Conservation (phyloP, 371 early-diverging fungal species). For the Coemansia sp. region DNA sequence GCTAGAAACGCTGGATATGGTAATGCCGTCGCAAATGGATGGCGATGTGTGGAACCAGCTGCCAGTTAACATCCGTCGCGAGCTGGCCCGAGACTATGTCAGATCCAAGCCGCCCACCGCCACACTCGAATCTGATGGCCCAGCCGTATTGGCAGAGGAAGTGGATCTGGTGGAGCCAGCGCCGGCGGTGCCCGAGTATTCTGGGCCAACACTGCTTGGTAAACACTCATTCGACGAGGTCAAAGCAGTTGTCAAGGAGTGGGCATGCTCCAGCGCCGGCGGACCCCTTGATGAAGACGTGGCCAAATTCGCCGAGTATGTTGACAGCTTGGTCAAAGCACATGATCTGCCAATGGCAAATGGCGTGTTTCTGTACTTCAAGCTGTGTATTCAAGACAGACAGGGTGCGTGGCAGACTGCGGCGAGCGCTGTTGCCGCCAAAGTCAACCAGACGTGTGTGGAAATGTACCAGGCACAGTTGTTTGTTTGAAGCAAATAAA, state of each 20-base stretch:
- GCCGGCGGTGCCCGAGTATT: not conserved
- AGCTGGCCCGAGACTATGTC: conserved; percentile 34
- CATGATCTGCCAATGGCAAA: conserved; percentile 19
- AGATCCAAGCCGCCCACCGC: conserved; percentile 15
- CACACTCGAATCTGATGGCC: not conserved
- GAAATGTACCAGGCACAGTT: conserved; percentile 27
- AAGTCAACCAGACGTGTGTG: conserved; percentile 12
- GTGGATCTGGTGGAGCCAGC: not conserved
- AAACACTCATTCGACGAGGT: conserved; percentile 14
- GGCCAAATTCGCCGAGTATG: conserved; percentile 24
- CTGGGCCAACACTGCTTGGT: conserved; percentile 26
- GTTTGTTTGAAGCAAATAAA: conserved; percentile 6
- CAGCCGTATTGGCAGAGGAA: not conserved
- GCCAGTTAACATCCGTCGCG: conserved; percentile 32
- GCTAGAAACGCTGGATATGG: conserved; percentile 22
- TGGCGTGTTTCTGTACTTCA: conserved; percentile 10
- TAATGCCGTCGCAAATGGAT: conserved; percentile 47
- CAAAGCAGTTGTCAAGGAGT: conserved; percentile 15
- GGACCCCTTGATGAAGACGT: conserved; percentile 33
- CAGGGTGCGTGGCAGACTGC: conserved; percentile 16
- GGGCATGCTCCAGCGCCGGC: conserved; percentile 15
- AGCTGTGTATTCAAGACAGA: not conserved
- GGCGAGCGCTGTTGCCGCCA: not conserved
- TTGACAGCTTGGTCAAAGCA: conserved; percentile 19
- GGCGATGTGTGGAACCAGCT: conserved; percentile 27